Conservation (phyloP, 306 rosid species). For the Mimosa pudica region DNA sequence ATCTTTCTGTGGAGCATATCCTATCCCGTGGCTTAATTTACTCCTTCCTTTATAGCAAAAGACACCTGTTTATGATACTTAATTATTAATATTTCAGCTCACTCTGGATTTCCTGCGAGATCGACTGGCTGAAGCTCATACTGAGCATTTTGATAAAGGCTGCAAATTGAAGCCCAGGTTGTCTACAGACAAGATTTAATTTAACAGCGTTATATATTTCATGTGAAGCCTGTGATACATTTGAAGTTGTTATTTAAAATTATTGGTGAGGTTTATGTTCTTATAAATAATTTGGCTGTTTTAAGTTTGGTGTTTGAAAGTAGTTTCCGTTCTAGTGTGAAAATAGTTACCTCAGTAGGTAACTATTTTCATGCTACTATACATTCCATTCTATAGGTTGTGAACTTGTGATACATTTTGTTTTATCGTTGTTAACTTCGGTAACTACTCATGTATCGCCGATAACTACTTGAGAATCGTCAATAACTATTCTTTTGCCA, state of each 20-base stretch:
- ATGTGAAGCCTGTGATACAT: conserved; percentile 66
- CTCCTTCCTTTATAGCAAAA: neutral
- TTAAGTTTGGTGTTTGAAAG: too few relatives aligned
- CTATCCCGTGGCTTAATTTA: neutral
- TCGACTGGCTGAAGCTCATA: conserved; percentile 72
- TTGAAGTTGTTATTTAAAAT: conserved; percentile 68
- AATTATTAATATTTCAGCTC: conserved; percentile 49
- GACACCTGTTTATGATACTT: neutral
- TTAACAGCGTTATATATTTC: conserved; percentile 76
- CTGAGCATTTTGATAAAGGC: conserved; percentile 74
- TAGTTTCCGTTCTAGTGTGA: too few relatives aligned
- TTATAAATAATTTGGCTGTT: neutral
- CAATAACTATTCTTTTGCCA: too few relatives aligned
- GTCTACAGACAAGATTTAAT: conserved; percentile 63
- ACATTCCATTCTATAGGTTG: too few relatives aligned
- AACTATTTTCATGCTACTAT: too few relatives aligned
- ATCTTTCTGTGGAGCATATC: neutral
- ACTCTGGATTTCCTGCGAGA: conserved; percentile 60
- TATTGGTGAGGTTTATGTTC: neutral
- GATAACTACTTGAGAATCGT: too few relatives aligned
- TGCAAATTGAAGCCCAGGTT: conserved; percentile 67
- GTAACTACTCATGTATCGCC: too few relatives aligned
- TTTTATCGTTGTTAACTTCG: too few relatives aligned
- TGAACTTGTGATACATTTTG: too few relatives aligned
- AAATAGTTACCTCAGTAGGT: neutral